Percentiles rank a stretch among this genome's conserved stretches.
These are phyloP conservation scores for Elsinoe batatas DNA, from an alignment of 2,329 filamentous ascomycete species.

Conservation along the genomic window DNA sequence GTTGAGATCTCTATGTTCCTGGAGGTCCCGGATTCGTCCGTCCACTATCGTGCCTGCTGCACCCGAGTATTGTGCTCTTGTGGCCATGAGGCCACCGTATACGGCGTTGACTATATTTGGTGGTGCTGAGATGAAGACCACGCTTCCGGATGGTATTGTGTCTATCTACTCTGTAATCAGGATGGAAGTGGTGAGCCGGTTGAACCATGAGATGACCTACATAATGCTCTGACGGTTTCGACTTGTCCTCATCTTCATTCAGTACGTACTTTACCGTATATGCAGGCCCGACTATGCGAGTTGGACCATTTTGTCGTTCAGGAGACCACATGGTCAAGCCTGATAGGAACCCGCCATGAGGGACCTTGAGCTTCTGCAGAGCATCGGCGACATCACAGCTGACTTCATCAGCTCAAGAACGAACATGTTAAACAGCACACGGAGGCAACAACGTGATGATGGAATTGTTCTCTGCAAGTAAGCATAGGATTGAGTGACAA, in stretches of 20 bases:
- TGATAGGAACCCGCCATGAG: conserved; percentile 44
- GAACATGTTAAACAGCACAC: background rate
- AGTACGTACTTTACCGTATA: conserved; percentile 46
- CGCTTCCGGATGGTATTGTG: conserved; percentile 36
- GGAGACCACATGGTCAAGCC: conserved; percentile 48
- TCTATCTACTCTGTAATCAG: conserved; percentile 35
- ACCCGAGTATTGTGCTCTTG: conserved; percentile 35
- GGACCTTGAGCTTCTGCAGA: conserved; percentile 38
- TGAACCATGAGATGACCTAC: conserved; percentile 24
- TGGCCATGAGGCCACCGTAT: conserved; percentile 47
- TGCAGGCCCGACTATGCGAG: conserved; percentile 46
- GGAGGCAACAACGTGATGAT: background rate
- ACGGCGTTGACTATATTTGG: conserved; percentile 39
- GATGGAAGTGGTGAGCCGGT: background rate
- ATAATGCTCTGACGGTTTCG: conserved; percentile 40
- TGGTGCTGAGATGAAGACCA: conserved; percentile 44
- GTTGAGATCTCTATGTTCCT: conserved; percentile 42
- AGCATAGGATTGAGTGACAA: background rate
- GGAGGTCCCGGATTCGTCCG: conserved; percentile 43
- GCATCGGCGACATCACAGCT: conserved; percentile 46
- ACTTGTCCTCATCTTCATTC: conserved; percentile 35
- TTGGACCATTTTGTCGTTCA: conserved; percentile 39
- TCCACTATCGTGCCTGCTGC: conserved; percentile 44
- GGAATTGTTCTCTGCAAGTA: too few relatives aligned
- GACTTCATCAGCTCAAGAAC: background rate